phyloP scores from a whole-genome alignment of 371 early-diverging fungal genomes.

The Mucor saturninus region DNA sequence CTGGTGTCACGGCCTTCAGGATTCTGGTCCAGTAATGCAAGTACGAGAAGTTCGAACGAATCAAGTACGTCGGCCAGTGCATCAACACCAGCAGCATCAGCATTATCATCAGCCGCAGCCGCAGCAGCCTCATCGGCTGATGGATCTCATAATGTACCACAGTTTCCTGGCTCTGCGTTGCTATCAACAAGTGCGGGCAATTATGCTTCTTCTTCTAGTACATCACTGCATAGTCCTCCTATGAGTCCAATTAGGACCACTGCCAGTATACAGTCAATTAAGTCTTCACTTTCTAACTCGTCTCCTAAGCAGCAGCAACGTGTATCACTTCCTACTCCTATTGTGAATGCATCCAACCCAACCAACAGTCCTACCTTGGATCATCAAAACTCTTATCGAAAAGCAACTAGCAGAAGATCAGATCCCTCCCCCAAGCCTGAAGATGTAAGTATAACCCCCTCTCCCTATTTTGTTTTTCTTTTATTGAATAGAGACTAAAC shows the following conservation, averaged over 20 bases:
- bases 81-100: neutral
- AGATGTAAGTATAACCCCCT: slow-evolving; percentile 16
- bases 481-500: no score
- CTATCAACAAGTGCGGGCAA: slow-evolving; percentile 37
- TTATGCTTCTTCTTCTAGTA: slow-evolving; percentile 31
- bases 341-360: slow-evolving; percentile 16
- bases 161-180: slow-evolving; percentile 44
- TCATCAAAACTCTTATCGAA: slow-evolving; percentile 21
- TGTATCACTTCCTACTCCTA: slow-evolving; percentile 23
- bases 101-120: no score
- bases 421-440: slow-evolving; percentile 22
- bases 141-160: slow-evolving; percentile 29
- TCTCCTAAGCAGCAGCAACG: slow-evolving; percentile 26
- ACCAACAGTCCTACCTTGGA: slow-evolving; percentile 4
- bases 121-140: slow-evolving; percentile 5
- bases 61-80: slow-evolving; percentile 28
- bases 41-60: slow-evolving; percentile 41
- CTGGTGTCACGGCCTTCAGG: slow-evolving; percentile 34
- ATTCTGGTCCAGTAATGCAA: slow-evolving; percentile 40
- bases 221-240: slow-evolving; percentile 33
- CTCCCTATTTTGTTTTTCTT: no score
- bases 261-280: slow-evolving; percentile 21
- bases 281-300: slow-evolving; percentile 16
- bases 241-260: slow-evolving; percentile 27
- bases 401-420: slow-evolving; percentile 19